A percentile compares a stretch with the other conserved stretches of the same genome.
phyloP scores from a whole-genome alignment of 768 basidiomycete species.

The Gelatoporia subvermispora region DNA sequence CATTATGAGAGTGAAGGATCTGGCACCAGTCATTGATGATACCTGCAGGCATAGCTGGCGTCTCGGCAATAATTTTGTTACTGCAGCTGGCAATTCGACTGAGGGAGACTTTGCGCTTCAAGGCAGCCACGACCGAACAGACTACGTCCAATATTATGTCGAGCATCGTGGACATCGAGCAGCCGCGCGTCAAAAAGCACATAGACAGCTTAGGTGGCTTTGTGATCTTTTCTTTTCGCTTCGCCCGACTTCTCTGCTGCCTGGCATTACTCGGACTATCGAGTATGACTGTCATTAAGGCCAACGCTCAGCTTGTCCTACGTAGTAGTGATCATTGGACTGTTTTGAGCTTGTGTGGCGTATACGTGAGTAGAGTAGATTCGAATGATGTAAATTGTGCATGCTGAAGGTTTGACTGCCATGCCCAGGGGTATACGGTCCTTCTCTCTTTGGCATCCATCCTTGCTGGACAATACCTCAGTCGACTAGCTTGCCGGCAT shows the following conservation, averaged over 20 bases:
- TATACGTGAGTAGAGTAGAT: neutral
- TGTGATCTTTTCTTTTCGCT: neutral
- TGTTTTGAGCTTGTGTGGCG: neutral
- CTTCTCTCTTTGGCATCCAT: neutral
- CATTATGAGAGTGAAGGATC: neutral
- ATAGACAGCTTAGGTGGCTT: neutral
- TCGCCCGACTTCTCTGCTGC: neutral
- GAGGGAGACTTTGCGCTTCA: no score
- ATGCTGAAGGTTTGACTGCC: no score
- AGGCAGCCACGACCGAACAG: no score
- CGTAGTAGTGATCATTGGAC: neutral
- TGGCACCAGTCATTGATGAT: neutral
- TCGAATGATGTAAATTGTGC: no score
- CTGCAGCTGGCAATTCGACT: no score
- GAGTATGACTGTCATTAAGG: neutral
- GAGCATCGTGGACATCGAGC: no score
- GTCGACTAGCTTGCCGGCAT: conserved; percentile 26
- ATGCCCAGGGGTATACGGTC: neutral
- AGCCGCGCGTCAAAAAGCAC: neutral
- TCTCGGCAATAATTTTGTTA: no score
- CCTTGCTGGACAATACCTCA: neutral
- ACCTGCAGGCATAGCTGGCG: no score
- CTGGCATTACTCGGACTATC: neutral
- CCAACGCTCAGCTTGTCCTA: neutral
- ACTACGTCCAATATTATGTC: no score